phyloP scores from a whole-genome alignment of 2,329 filamentous ascomycete species.

The Aureobasidium lini region DNA sequence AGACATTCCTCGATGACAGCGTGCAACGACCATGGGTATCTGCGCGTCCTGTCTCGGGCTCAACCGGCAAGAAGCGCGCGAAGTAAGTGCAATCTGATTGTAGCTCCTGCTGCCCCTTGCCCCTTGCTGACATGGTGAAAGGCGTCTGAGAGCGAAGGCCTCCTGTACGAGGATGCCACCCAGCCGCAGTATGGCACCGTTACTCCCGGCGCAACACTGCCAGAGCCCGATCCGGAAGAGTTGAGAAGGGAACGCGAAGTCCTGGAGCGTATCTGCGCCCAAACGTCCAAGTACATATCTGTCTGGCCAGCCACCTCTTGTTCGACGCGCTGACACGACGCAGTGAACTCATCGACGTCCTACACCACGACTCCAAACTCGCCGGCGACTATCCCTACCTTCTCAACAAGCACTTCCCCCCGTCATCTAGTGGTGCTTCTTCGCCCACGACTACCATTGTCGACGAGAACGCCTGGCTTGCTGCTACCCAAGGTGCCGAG shows the following conservation, averaged over 20 bases:
- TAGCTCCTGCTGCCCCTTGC: neutral
- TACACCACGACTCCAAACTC: conserved; percentile 35
- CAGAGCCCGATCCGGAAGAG: conserved; percentile 42
- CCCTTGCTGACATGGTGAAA: conserved; percentile 25
- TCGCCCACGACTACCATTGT: neutral
- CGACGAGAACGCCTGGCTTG: conserved; percentile 23
- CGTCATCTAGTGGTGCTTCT: conserved; percentile 2
- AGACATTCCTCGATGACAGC: conserved; percentile 9
- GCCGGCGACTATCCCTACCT: conserved; percentile 34
- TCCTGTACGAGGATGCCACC: conserved; percentile 36
- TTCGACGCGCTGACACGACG: conserved; percentile 6
- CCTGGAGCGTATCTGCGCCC: conserved; percentile 42
- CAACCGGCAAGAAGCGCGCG: conserved; percentile 36
- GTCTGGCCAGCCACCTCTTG: conserved; percentile 1
- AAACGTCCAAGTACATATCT: conserved; percentile 39
- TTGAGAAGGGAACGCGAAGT: conserved; percentile 41
- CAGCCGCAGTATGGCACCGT: conserved; percentile 39
- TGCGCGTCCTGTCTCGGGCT: conserved; percentile 43
- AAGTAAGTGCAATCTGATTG: conserved; percentile 29
- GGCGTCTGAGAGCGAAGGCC: conserved; percentile 39
- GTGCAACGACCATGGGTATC: conserved; percentile 35
- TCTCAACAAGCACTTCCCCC: conserved; percentile 34
- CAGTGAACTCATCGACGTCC: conserved; percentile 45
- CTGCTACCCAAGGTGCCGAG: conserved; percentile 22
- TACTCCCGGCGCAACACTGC: conserved; percentile 27